phyloP scores from a whole-genome alignment of 352 stramenopile genomes.

The Phytophthora pistaciae region DNA sequence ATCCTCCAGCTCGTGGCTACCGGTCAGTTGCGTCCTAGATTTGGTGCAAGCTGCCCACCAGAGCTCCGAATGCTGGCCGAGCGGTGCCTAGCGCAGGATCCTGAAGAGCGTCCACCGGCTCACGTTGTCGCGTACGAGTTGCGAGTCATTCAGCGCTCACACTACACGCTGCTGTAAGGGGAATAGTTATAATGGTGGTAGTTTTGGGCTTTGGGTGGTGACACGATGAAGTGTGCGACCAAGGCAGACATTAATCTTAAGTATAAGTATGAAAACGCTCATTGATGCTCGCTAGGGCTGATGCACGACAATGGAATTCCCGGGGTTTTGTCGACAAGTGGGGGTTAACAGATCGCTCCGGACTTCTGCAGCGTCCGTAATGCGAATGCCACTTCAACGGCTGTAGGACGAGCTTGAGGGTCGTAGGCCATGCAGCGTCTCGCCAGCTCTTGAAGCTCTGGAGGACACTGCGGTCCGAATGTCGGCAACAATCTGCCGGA shows the following conservation, averaged over 20 bases:
- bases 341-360: conserved; percentile 26
- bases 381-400: conserved; percentile 57
- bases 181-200: not conserved
- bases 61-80: conserved; percentile 43
- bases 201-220: not conserved
- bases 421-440: conserved; percentile 52
- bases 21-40: conserved; percentile 40
- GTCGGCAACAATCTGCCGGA: conserved; percentile 49
- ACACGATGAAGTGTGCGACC: not conserved
- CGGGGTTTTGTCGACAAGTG: no score
- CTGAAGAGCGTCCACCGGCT: conserved; percentile 45
- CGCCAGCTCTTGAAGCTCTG: conserved; percentile 47
- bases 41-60: conserved; percentile 43
- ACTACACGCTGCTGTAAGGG: conserved; percentile 37
- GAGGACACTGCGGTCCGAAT: conserved; percentile 51
- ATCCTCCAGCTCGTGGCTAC: conserved; percentile 55
- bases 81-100: conserved; percentile 45
- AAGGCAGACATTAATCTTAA: conserved; percentile 6
- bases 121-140: conserved; percentile 54
- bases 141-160: conserved; percentile 39
- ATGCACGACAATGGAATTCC: not conserved
- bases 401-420: conserved; percentile 45
- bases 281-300: not conserved
- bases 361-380: conserved; percentile 56
- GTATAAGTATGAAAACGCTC: conserved; percentile 17